A percentile compares a stretch with the other conserved stretches of the same genome.
Evolutionary conservation across 192 early-diverging fungal genomes (phyloP).

Genomic region (Linnemannia elongata): DNA sequence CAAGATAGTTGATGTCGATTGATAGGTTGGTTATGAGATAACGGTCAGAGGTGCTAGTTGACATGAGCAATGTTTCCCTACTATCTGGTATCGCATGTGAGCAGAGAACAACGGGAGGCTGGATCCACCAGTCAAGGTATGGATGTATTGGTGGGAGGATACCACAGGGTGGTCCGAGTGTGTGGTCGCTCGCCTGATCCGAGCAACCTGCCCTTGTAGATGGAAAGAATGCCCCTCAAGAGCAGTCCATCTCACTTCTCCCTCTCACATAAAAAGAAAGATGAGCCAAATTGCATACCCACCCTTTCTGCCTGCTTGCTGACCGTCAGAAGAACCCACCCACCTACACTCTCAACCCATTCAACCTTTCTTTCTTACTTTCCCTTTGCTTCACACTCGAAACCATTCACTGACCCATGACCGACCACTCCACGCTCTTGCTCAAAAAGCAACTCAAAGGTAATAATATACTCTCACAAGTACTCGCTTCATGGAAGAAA

Average conservation of each 20-base stretch:
- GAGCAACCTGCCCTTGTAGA: no score
- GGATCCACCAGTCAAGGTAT: no score
- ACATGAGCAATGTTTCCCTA: no score
- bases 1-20: no score
- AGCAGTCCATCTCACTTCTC: neutral
- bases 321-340: slow-evolving; percentile 2
- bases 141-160: no score
- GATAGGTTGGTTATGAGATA: no score
- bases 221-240: neutral
- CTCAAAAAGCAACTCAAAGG: slow-evolving; percentile 66
- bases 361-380: neutral
- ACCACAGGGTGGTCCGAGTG: no score
- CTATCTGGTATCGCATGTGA: no score
- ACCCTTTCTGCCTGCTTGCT: neutral
- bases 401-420: neutral
- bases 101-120: no score
- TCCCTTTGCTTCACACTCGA: neutral
- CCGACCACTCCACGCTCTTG: slow-evolving; percentile 60
- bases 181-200: no score
- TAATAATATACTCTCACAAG: slow-evolving; percentile 5
- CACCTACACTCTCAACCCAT: neutral
- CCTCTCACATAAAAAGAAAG: neutral
- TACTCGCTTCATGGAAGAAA: neutral
- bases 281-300: neutral
- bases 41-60: no score